Percentiles rank a stretch among this genome's conserved stretches.
Conservation (phyloP, 345 rosid species). For the Salix exigua region DNA sequence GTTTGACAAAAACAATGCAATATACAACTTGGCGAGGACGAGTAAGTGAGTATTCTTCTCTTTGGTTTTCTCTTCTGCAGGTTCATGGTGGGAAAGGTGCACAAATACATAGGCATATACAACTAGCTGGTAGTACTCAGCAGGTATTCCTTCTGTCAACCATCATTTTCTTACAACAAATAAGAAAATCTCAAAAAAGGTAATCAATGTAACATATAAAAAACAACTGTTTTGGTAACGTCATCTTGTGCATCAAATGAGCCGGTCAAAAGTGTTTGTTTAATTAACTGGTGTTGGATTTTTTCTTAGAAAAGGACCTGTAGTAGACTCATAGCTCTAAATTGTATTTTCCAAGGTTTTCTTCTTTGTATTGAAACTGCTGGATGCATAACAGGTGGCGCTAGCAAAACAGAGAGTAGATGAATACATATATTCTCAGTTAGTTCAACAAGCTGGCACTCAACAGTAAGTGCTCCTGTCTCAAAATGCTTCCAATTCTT, state of each 20-base stretch:
- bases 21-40: too few relatives aligned
- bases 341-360: too few relatives aligned
- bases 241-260: too few relatives aligned
- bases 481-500: not conserved
- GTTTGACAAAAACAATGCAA: too few relatives aligned
- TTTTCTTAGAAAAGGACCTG: too few relatives aligned
- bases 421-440: constrained; percentile 57
- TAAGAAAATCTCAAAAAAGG: not conserved
- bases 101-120: constrained; percentile 55
- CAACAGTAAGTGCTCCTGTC: constrained; percentile 18
- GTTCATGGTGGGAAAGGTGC: constrained; percentile 66
- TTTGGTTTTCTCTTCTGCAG: constrained; percentile 15
- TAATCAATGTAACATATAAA: not conserved
- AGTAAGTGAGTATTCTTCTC: not conserved
- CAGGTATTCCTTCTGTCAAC: constrained; percentile 38
- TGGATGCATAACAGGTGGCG: constrained; percentile 41
- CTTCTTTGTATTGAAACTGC: not conserved
- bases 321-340: too few relatives aligned
- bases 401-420: constrained; percentile 69
- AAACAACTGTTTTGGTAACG: too few relatives aligned
- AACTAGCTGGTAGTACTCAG: constrained; percentile 55
- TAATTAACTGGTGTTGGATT: not conserved
- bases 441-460: constrained; percentile 40
- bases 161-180: not conserved
- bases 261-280: not conserved